These are phyloP conservation scores for Termitomyces sp. DNA, from an alignment of 768 basidiomycete species.

Conservation along the genomic window DNA sequence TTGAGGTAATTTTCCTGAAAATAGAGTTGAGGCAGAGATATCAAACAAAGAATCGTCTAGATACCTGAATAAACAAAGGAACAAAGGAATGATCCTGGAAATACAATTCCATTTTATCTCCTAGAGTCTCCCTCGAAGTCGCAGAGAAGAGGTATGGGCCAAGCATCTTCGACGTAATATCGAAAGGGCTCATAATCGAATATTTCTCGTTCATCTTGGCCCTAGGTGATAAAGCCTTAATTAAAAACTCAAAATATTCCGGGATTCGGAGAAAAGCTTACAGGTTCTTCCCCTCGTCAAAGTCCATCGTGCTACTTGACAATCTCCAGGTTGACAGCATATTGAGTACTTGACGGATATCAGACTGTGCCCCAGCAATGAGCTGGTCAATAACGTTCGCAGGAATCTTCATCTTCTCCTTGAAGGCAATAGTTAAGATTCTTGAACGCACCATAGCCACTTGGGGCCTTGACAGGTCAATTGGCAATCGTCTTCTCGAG, in stretches of 20 bases:
- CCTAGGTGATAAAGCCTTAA: slow-evolving; percentile 33
- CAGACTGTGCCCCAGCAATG: slow-evolving; percentile 83
- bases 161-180: slow-evolving; percentile 82
- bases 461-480: slow-evolving; percentile 55
- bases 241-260: background rate
- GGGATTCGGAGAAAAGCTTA: slow-evolving; percentile 37
- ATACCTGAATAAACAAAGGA: slow-evolving; percentile 91
- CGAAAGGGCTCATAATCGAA: slow-evolving; percentile 87
- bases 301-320: slow-evolving; percentile 77
- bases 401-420: slow-evolving; percentile 95
- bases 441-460: slow-evolving; percentile 77
- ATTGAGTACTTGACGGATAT: slow-evolving; percentile 95
- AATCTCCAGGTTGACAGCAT: slow-evolving; percentile 98
- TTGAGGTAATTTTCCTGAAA: slow-evolving; percentile 93
- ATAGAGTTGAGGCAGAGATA: background rate
- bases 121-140: slow-evolving; percentile 76
- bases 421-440: slow-evolving; percentile 84
- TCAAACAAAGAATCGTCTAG: background rate
- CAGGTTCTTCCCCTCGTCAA: slow-evolving; percentile 91
- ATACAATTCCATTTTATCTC: slow-evolving; percentile 93
- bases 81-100: slow-evolving; percentile 96
- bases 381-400: slow-evolving; percentile 92
- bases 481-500: background rate
- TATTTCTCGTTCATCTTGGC: slow-evolving; percentile 92
- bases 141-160: slow-evolving; percentile 89